Percentiles rank a stretch among this genome's conserved stretches.
Conservation (phyloP, 495 filamentous ascomycete genomes). For the Penicillium herquei region DNA sequence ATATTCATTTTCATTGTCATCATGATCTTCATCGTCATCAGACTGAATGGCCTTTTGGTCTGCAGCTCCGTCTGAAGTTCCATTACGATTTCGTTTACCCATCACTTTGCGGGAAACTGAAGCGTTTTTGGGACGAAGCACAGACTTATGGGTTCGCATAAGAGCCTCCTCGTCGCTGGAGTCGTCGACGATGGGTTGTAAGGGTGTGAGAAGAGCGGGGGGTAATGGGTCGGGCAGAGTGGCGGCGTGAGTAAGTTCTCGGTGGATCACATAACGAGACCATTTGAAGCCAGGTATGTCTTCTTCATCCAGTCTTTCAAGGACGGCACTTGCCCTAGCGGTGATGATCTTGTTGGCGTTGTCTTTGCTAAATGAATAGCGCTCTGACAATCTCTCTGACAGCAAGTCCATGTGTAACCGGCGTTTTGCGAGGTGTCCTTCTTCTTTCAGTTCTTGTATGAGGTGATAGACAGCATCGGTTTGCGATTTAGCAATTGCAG, state of each 20-base stretch:
- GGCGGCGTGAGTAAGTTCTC: constrained; percentile 37
- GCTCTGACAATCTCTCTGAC: constrained; percentile 20
- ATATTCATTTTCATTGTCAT: constrained; percentile 25
- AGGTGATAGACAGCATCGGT: constrained; percentile 37
- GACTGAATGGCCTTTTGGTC: constrained; percentile 30
- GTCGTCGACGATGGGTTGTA: constrained; percentile 33
- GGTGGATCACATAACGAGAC: constrained; percentile 46
- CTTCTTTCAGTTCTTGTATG: constrained; percentile 37
- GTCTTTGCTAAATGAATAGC: constrained; percentile 24
- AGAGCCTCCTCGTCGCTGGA: constrained; percentile 43
- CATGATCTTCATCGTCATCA: constrained; percentile 34
- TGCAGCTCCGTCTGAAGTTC: constrained; percentile 21
- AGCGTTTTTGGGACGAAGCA: constrained; percentile 48
- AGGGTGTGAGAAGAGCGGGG: constrained; percentile 33
- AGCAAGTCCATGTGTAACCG: constrained; percentile 41
- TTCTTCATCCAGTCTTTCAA: constrained; percentile 39
- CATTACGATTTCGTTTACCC: constrained; percentile 48
- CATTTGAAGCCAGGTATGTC: constrained; percentile 38
- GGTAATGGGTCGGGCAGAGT: constrained; percentile 24
- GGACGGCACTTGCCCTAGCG: constrained; percentile 29
- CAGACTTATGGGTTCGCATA: constrained; percentile 46
- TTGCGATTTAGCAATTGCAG: constrained; percentile 33
- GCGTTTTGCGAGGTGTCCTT: constrained; percentile 45
- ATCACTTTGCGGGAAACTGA: constrained; percentile 41
- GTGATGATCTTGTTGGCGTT: constrained; percentile 39